Percentiles rank a stretch among this genome's conserved stretches.
Conservation (phyloP, 2,329 filamentous ascomycete species). For the Pyrenophora seminiperda region DNA sequence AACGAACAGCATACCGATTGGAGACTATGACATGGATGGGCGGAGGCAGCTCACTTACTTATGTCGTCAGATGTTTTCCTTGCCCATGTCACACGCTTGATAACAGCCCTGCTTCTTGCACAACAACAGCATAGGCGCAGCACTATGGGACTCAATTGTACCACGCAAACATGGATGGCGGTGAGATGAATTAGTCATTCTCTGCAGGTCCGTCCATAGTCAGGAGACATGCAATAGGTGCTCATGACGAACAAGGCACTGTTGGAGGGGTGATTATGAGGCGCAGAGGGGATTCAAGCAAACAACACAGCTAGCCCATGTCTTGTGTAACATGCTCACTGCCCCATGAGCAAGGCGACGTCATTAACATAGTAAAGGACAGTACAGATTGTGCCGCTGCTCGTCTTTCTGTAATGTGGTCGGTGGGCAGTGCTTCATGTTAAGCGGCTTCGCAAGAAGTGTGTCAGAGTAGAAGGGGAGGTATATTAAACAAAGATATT, state of each 20-base stretch:
- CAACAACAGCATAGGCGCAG: background rate
- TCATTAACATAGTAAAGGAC: background rate
- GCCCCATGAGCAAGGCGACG: background rate
- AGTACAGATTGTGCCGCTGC: background rate
- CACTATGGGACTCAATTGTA: background rate
- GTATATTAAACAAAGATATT: too few species aligned
- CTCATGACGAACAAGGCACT: background rate
- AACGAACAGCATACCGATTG: too few species aligned
- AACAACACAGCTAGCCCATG: conserved; percentile 7
- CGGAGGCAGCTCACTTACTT: background rate
- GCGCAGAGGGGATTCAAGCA: conserved; percentile 7
- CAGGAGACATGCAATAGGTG: conserved; percentile 2
- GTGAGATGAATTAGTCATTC: conserved; percentile 8
- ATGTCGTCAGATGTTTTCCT: background rate
- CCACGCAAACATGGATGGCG: conserved; percentile 19
- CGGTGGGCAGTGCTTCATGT: background rate
- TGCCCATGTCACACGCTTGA: background rate
- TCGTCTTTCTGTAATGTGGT: background rate
- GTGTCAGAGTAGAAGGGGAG: too few species aligned
- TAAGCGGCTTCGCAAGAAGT: background rate
- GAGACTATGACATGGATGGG: too few species aligned
- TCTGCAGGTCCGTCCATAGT: conserved; percentile 8
- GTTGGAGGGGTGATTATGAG: conserved; percentile 1
- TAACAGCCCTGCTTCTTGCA: conserved; percentile 7
- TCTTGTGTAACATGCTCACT: conserved; percentile 1